These are phyloP conservation scores for Herpotrichia juniperi DNA, from an alignment of 2,329 filamentous ascomycete genomes.

Conservation along the genomic window DNA sequence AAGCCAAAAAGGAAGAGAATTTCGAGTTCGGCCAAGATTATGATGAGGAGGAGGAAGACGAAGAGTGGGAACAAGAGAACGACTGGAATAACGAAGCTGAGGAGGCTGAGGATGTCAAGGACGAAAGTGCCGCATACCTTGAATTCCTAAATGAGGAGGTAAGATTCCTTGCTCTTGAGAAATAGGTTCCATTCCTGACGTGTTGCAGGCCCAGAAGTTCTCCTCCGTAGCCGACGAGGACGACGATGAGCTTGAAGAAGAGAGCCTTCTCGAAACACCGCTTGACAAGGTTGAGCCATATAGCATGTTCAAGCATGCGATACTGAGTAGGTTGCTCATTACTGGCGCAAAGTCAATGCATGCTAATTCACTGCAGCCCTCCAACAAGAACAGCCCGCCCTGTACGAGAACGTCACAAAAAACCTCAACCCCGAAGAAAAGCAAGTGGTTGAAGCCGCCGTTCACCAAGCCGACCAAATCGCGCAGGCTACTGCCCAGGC, in stretches of 20 bases:
- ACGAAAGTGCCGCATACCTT: slow-evolving; percentile 92
- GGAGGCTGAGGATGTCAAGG: slow-evolving; percentile 73
- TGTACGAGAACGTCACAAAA: slow-evolving; percentile 81
- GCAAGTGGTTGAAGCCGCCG: slow-evolving; percentile 76
- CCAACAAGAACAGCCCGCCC: slow-evolving; percentile 87
- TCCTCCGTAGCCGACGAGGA: slow-evolving; percentile 75
- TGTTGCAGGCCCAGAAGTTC: slow-evolving; percentile 77
- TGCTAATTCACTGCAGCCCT: slow-evolving; percentile 65
- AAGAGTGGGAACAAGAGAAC: slow-evolving; percentile 78
- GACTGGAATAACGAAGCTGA: slow-evolving; percentile 70
- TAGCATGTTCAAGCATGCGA: slow-evolving; percentile 79
- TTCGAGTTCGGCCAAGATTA: slow-evolving; percentile 79
- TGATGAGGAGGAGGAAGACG: slow-evolving; percentile 75
- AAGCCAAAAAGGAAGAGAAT: slow-evolving; percentile 84
- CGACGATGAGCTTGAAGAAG: slow-evolving; percentile 91
- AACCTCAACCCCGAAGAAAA: slow-evolving; percentile 83
- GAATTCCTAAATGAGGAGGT: slow-evolving; percentile 95
- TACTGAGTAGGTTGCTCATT: slow-evolving; percentile 73
- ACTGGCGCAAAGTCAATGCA: not conserved
- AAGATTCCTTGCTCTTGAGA: slow-evolving; percentile 28
- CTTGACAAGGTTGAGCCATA: slow-evolving; percentile 97
- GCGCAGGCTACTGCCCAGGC: slow-evolving; percentile 43
- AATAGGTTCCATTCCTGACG: slow-evolving; percentile 27
- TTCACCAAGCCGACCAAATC: slow-evolving; percentile 71
- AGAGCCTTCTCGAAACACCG: slow-evolving; percentile 88